phyloP scores from a whole-genome alignment of 192 early-diverging fungal genomes.

The Lobosporangium transversale region DNA sequence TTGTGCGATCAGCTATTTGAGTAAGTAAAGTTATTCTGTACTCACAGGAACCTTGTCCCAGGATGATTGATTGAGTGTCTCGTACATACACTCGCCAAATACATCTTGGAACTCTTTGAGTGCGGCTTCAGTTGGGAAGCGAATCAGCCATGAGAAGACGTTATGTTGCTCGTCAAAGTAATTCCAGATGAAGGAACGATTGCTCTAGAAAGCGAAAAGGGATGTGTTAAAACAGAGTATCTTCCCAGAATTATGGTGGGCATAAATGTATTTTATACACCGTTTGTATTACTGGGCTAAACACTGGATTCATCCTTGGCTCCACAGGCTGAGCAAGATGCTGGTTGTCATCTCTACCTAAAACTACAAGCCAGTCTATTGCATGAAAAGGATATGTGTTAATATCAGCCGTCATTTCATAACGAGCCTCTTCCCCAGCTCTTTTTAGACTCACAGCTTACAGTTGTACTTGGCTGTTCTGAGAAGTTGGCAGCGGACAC shows the following conservation, averaged over 20 bases:
- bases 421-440: too few species aligned
- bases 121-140: slow-evolving; percentile 62
- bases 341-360: slow-evolving; percentile 51
- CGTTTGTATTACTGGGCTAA: slow-evolving; percentile 67
- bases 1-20: too few species aligned
- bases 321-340: slow-evolving; percentile 69
- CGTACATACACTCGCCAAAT: slow-evolving; percentile 81
- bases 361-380: slow-evolving; percentile 66
- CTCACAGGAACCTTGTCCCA: slow-evolving; percentile 72
- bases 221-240: too few species aligned
- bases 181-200: slow-evolving; percentile 85
- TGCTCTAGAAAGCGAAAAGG: slow-evolving; percentile 59
- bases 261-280: too few species aligned
- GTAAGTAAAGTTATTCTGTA: too few species aligned
- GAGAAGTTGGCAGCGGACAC: slow-evolving; percentile 35
- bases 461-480: slow-evolving; percentile 26
- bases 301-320: slow-evolving; percentile 81
- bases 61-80: slow-evolving; percentile 68
- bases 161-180: slow-evolving; percentile 65
- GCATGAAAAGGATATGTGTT: slow-evolving; percentile 16
- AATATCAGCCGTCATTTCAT: too few species aligned
- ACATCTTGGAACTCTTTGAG: slow-evolving; percentile 70
- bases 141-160: slow-evolving; percentile 82
- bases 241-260: too few species aligned
- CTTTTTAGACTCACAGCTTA: too few species aligned